phyloP scores from a whole-genome alignment of 345 rosid species.

The Luvunga scandens region DNA sequence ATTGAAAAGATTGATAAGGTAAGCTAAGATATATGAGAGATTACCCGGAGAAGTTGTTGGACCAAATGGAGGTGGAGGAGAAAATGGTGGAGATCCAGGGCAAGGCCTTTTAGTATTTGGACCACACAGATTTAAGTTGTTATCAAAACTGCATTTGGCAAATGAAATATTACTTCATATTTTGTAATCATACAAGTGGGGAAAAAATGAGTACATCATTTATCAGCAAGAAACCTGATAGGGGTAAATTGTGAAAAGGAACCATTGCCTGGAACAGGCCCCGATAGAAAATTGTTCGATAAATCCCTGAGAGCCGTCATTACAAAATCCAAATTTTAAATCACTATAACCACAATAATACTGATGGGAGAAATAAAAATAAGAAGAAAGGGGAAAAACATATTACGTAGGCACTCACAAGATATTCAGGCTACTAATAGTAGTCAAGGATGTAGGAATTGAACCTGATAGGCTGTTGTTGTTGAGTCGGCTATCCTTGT shows the following conservation, averaged over 20 bases:
- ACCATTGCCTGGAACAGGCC: slow-evolving; percentile 36
- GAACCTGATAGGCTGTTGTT: slow-evolving; percentile 26
- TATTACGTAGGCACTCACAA: no score
- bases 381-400: no score
- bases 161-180: slow-evolving; percentile 5
- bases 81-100: slow-evolving; percentile 98
- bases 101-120: slow-evolving; percentile 88
- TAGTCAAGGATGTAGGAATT: no score
- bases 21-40: slow-evolving; percentile 1
- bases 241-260: slow-evolving; percentile 24
- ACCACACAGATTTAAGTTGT: slow-evolving; percentile 87
- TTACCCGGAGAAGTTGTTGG: slow-evolving; percentile 75
- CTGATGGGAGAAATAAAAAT: no score
- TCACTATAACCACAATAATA: background rate
- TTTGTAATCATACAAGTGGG: background rate
- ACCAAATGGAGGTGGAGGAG: slow-evolving; percentile 96
- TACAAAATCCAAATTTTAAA: background rate
- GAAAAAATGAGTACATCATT: background rate
- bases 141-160: slow-evolving; percentile 76
- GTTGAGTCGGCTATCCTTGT: slow-evolving; percentile 43
- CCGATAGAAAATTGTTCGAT: slow-evolving; percentile 37
- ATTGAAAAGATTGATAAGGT: background rate
- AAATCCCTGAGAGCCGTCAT: slow-evolving; percentile 26
- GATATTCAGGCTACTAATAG: no score
- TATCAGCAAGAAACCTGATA: slow-evolving; percentile 26